Evolutionary conservation across 73 alveolate species (phyloP), one percentile per base, ranked within the genome.

Genomic region (Paramecium tetraurelia): DNA sequence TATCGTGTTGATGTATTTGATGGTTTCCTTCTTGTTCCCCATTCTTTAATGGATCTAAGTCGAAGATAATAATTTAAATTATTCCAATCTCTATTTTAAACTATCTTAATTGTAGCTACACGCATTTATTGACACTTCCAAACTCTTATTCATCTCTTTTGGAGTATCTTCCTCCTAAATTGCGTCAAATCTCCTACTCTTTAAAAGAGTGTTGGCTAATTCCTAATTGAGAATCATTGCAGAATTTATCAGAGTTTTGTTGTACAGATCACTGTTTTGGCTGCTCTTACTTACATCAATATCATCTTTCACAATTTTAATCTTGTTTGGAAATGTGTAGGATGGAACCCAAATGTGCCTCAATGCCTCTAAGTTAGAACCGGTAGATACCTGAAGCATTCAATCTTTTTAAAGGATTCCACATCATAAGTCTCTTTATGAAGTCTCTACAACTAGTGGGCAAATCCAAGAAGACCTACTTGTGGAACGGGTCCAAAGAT

Each of bases 331-430:
- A 9, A 41, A 20, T 40, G 21, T 40, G n/a, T 36, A 16, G 33
- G 57, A 14, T 12, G 90, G 90, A 5, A 80, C 31, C 90, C 90
- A 80, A 22, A 80, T 80, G 38, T 80, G 90, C 44, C 72, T 80
- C 50, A 80, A 80, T 31, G 90, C 90, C 75, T 80, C 90, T 80
- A 80, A 72, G 57, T 72, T 29, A 72, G 20, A 38, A 36, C 27
- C 35, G 24, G 58, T 29, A 72, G 31, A 16, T 72, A 72, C 86
- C 57, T 72, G 59, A 80, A 41, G 90, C 70, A 80, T 41, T 80
- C 20, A 80, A 48, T 80, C 90, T 80, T 35, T 80, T 44, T 44
- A 80, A 41, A 12, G 90, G 90, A 46, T 80, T 80, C 90, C 90
- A 80, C 75, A 48, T 48, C 90, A 80, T 22, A 0, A 80, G 21